Percentiles rank a stretch among this genome's conserved stretches.
phyloP scores from a whole-genome alignment of 2,329 filamentous ascomycete species.

The Aphanocladium album region DNA sequence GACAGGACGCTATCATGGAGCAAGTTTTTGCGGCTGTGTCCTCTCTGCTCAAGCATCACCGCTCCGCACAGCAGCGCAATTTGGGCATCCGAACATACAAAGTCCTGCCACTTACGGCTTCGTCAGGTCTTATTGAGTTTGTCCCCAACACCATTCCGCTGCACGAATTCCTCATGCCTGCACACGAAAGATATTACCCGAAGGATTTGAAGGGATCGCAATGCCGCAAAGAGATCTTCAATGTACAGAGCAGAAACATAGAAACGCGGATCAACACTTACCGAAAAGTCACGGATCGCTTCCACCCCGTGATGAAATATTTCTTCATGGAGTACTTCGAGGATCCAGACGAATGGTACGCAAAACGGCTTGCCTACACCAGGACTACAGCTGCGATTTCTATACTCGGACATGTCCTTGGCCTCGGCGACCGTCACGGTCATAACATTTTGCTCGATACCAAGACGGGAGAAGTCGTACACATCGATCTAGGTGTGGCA shows the following conservation, averaged over 20 bases:
- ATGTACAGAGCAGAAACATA: conserved; percentile 63
- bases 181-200: conserved; percentile 81
- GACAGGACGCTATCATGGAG: conserved; percentile 98
- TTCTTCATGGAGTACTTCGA: conserved; percentile 96
- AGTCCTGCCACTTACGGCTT: conserved; percentile 80
- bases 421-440: conserved; percentile 88
- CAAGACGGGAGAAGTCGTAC: conserved; percentile 85
- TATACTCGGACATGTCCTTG: conserved; percentile 88
- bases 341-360: conserved; percentile 95
- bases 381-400: conserved; percentile 91
- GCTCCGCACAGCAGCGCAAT: conserved; percentile 79
- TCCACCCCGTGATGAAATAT: conserved; percentile 90
- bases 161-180: conserved; percentile 86
- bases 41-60: conserved; percentile 78
- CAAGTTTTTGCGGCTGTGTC: conserved; percentile 98
- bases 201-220: conserved; percentile 70
- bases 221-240: conserved; percentile 75
- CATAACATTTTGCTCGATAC: conserved; percentile 95
- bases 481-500: conserved; percentile 94
- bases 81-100: conserved; percentile 95
- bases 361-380: conserved; percentile 82
- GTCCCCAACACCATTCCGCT: conserved; percentile 89
- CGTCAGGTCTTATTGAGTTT: conserved; percentile 92
- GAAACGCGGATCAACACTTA: conserved; percentile 71
- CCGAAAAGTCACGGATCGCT: conserved; percentile 71